Percentiles rank a stretch among this genome's conserved stretches.
Conservation (phyloP, 352 stramenopile species). For the Pythium grandisporangium region DNA sequence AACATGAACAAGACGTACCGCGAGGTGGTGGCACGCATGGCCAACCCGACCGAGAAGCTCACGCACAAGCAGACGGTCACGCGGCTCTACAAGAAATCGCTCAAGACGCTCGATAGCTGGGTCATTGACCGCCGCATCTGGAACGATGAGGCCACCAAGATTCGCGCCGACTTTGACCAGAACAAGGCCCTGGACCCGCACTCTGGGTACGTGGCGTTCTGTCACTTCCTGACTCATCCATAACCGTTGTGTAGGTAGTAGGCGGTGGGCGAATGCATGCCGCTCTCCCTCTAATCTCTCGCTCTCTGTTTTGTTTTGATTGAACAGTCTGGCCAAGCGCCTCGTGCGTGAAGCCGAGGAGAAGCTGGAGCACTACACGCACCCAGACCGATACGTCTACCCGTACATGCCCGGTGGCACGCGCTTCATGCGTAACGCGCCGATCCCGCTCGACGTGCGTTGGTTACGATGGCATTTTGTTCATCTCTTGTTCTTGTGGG, state of each 20-base stretch:
- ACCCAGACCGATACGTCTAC: constrained; percentile 96
- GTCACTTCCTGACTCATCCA: too few species aligned
- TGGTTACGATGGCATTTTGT: neutral
- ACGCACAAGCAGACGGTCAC: constrained; percentile 86
- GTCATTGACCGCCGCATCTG: constrained; percentile 94
- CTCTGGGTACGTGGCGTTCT: constrained; percentile 55
- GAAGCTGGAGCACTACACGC: constrained; percentile 90
- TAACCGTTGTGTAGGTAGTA: too few species aligned
- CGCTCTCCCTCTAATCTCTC: too few species aligned
- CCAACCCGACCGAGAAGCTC: constrained; percentile 46
- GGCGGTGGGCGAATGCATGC: too few species aligned
- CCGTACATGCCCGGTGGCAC: constrained; percentile 97
- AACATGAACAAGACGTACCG: constrained; percentile 84
- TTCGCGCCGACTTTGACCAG: constrained; percentile 90
- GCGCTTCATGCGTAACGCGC: constrained; percentile 98
- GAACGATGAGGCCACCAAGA: constrained; percentile 90
- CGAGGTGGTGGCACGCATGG: constrained; percentile 67
- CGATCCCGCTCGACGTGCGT: constrained; percentile 89
- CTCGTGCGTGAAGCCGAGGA: constrained; percentile 88
- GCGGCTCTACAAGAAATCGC: constrained; percentile 92
- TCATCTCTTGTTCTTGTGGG: neutral
- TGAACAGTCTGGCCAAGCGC: constrained; percentile 55
- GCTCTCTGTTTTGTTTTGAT: neutral
- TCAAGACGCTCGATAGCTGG: constrained; percentile 93
- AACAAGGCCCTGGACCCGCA: constrained; percentile 46